Evolutionary conservation across 176 grass and related monocot species (phyloP).

Genomic region (Phoenix dactylifera): DNA sequence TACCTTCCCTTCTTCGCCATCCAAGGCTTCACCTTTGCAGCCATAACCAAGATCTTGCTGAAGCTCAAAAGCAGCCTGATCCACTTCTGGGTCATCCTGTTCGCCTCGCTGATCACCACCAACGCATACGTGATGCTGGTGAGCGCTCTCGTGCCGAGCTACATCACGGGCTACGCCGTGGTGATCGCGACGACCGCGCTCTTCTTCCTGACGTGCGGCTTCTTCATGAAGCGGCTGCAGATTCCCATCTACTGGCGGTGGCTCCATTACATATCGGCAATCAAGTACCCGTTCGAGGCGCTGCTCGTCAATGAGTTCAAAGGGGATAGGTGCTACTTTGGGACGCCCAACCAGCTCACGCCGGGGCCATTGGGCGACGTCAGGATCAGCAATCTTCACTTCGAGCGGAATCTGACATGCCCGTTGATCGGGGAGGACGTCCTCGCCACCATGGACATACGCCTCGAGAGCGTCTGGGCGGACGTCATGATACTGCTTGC

Average conservation of each 20-base stretch:
- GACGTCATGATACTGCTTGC: conserved; percentile 63
- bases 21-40: conserved; percentile 59
- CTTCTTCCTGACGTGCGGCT: conserved; percentile 68
- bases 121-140: conserved; percentile 78
- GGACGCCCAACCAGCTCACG: conserved; percentile 15
- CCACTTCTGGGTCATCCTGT: conserved; percentile 57
- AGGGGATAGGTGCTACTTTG: conserved; percentile 31
- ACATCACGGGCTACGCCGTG: conserved; percentile 60
- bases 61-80: conserved; percentile 36
- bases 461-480: conserved; percentile 43
- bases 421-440: conserved; percentile 53
- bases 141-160: conserved; percentile 59
- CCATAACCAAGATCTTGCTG: conserved; percentile 63
- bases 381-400: conserved; percentile 11
- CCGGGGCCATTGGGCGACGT: conserved; percentile 24
- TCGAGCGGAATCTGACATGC: conserved; percentile 18
- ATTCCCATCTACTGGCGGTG: conserved; percentile 65
- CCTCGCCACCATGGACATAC: conserved; percentile 46
- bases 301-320: conserved; percentile 73
- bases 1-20: conserved; percentile 56
- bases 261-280: conserved; percentile 79
- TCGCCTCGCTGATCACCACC: conserved; percentile 62
- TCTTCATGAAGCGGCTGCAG: conserved; percentile 55
- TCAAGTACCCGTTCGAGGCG: conserved; percentile 90
- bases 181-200: conserved; percentile 59